Conservation (phyloP, 208 protist genomes). For the Naegleria gruberi region DNA sequence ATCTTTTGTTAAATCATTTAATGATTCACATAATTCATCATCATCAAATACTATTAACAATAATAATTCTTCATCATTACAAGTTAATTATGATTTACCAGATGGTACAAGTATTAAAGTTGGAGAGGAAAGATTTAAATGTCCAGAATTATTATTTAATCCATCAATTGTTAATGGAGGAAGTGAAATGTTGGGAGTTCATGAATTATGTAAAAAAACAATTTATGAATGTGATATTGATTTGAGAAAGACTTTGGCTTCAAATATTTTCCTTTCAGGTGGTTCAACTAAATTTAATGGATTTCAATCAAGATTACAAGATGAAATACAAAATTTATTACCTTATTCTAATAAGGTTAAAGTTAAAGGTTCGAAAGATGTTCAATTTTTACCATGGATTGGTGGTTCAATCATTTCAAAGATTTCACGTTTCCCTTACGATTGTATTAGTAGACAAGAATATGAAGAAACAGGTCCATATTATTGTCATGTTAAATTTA, state of each 20-base stretch:
- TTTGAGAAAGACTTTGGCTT: conserved; percentile 87
- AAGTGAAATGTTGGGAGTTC: conserved; percentile 55
- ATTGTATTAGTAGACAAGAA: conserved; percentile 81
- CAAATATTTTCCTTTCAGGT: conserved; percentile 87
- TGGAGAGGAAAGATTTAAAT: conserved; percentile 76
- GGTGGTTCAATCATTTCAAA: conserved; percentile 86
- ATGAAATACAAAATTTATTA: conserved; percentile 83
- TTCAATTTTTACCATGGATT: conserved; percentile 93
- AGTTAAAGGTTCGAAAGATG: conserved; percentile 79
- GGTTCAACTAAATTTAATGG: conserved; percentile 93
- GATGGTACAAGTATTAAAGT: conserved; percentile 81
- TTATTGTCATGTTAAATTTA: not conserved
- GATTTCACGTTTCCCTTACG: conserved; percentile 66
- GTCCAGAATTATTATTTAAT: conserved; percentile 91
- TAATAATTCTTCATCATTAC: no score
- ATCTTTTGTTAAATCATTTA: conserved; percentile 54
- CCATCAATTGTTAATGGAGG: conserved; percentile 53
- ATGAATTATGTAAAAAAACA: conserved; percentile 20
- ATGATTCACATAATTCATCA: conserved; percentile 31
- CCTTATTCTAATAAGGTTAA: conserved; percentile 84
- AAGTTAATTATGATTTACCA: conserved; percentile 50
- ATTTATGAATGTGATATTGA: conserved; percentile 84
- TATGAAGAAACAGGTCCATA: conserved; percentile 75
- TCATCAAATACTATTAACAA: not conserved
- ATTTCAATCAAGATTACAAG: conserved; percentile 89